Evolutionary conservation across 2,329 filamentous ascomycete genomes (phyloP), one percentile per base, ranked within the genome.

Genomic region (Colletotrichum lentis): DNA sequence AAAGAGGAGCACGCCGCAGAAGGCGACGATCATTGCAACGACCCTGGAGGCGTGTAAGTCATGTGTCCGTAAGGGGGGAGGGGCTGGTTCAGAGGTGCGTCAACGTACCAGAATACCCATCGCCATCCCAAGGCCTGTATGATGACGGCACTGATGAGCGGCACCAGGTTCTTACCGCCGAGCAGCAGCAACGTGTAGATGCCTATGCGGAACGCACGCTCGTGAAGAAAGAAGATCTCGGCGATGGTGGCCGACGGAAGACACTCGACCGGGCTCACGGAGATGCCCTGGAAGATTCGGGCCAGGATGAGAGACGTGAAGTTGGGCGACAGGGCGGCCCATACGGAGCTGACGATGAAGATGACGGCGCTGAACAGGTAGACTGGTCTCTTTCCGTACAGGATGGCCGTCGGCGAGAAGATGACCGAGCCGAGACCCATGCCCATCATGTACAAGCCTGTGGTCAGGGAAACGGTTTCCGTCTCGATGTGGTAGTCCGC

Each of bases 161-260:
- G 95, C 5, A 97, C 85, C 70, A 98, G 77, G 73, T 97, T 98
- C 83, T 97, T 97, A 57, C 94, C 94, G 16, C 94, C 92, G 0
- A 98, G 85, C 14, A 98, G 84, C 6, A 98, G 82, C 22, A 98
- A 80, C 0, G 94, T 97, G 76, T 98, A 98, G 27, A 98, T 94
- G 11, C 96, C 96, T 52, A 98, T 88, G 5, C 95, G 90, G 76
- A 94, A 98, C 0, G 95, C 95, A 69, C 95, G 86, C 80, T 98
- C 95, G 74, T 98, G 95, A 22, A 98, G 83, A 75, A 97, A 97
- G 82, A 94, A 98, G 69, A 98, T 97, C 78, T 98, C 95, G 3
- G 94, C 94, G 74, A 98, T 95, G 0, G 94, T 97, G 18, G 95
- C 94, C 5, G 93, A 97, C 0, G 95, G 95, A 37, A 98, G 84